A percentile compares a stretch with the other conserved stretches of the same genome.
These are phyloP conservation scores for Aspergillus cavernicola DNA, from an alignment of 495 filamentous ascomycete genomes.

Conservation along the genomic window DNA sequence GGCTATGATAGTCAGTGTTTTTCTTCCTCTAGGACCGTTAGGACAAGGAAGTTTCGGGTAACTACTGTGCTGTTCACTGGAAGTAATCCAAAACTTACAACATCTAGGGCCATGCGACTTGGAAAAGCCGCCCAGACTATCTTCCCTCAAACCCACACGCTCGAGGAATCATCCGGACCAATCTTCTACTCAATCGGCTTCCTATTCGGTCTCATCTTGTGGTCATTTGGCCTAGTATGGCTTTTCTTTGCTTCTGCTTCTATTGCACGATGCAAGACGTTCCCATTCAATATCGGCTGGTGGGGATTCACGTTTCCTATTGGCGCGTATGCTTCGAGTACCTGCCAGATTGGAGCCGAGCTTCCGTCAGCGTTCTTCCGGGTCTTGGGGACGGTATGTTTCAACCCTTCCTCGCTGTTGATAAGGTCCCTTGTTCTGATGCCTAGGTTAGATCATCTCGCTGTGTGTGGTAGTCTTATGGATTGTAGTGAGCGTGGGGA, in stretches of 20 bases:
- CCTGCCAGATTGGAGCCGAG: constrained; percentile 45
- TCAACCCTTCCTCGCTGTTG: background rate
- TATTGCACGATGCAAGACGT: constrained; percentile 34
- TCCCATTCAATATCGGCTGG: constrained; percentile 67
- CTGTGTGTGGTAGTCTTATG: constrained; percentile 47
- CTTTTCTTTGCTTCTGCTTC: constrained; percentile 51
- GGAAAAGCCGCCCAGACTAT: constrained; percentile 47
- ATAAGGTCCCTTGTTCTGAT: background rate
- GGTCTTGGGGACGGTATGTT: constrained; percentile 45
- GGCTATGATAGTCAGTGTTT: constrained; percentile 58
- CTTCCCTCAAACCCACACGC: constrained; percentile 48
- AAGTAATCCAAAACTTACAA: background rate
- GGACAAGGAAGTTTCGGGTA: constrained; percentile 55
- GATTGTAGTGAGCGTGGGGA: constrained; percentile 45
- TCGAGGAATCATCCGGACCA: constrained; percentile 42
- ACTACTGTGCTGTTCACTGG: background rate
- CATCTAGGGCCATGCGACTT: constrained; percentile 46
- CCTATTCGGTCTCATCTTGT: constrained; percentile 50
- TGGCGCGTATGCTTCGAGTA: constrained; percentile 52
- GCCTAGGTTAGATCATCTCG: constrained; percentile 41
- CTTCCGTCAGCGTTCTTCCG: constrained; percentile 51
- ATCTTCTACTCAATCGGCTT: constrained; percentile 53
- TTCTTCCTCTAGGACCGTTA: constrained; percentile 59
- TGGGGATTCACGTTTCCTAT: constrained; percentile 65
- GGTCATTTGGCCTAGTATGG: constrained; percentile 62